Conservation (phyloP, 148 eudicot species). For the Nyssa sinensis region DNA sequence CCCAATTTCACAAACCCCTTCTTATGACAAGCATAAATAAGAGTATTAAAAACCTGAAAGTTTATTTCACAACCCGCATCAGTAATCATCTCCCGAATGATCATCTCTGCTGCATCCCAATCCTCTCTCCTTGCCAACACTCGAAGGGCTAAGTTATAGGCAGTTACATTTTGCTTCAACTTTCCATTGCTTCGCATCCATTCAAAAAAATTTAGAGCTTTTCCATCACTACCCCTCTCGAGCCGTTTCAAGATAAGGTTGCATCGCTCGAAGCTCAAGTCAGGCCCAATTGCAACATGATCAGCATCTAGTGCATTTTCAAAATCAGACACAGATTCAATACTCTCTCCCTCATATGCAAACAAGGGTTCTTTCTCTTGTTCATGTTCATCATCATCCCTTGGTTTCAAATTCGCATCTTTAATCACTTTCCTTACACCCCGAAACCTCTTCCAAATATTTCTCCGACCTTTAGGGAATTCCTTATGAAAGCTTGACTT, state of each 20-base stretch:
- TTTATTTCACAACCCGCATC: constrained; percentile 64
- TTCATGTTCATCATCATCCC: constrained; percentile 5
- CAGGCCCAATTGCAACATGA: constrained; percentile 30
- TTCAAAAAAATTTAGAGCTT: constrained; percentile 57
- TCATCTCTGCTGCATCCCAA: constrained; percentile 68
- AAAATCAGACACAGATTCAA: neutral
- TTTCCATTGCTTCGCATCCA: constrained; percentile 83
- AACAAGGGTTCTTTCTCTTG: constrained; percentile 15
- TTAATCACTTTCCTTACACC: constrained; percentile 24
- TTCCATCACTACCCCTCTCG: constrained; percentile 48
- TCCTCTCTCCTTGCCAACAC: constrained; percentile 75
- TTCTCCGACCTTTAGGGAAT: constrained; percentile 24
- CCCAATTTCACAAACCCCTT: constrained; percentile 58
- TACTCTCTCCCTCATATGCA: neutral
- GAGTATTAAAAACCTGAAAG: constrained; percentile 73
- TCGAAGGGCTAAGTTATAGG: constrained; percentile 66
- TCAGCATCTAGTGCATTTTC: constrained; percentile 23
- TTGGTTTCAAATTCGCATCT: constrained; percentile 20
- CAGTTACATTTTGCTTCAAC: constrained; percentile 58
- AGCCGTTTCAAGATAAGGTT: constrained; percentile 57
- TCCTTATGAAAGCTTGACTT: constrained; percentile 11
- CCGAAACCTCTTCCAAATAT: constrained; percentile 42
- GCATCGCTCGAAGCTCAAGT: constrained; percentile 47
- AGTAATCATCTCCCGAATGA: constrained; percentile 61
- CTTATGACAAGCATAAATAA: constrained; percentile 79